Conservation (phyloP, 306 rosid genomes). For the Sesbania bispinosa region DNA sequence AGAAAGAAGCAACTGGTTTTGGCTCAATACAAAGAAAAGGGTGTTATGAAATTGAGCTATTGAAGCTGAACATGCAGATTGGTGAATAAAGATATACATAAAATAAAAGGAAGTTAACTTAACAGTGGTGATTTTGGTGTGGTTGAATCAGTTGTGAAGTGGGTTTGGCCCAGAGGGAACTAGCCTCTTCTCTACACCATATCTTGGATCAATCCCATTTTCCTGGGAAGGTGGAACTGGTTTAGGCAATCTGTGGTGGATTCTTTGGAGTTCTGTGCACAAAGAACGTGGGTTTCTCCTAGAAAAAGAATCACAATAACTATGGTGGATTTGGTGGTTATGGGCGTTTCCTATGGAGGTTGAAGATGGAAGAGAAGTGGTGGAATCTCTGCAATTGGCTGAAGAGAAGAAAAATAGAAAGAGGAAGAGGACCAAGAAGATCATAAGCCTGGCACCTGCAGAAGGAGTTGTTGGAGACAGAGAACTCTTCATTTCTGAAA, state of each 20-base stretch:
- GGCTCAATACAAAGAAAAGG: not conserved
- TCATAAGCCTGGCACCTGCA: not conserved
- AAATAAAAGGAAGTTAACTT: constrained; percentile 1
- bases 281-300: constrained; percentile 55
- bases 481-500: constrained; percentile 52
- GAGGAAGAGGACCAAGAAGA: constrained; percentile 21
- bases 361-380: not conserved
- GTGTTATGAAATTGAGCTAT: not conserved
- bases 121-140: not conserved
- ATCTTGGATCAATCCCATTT: constrained; percentile 61
- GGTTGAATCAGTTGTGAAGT: constrained; percentile 67
- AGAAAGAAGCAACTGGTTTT: constrained; percentile 2
- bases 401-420: constrained; percentile 21
- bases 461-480: constrained; percentile 38
- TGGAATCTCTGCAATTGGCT: constrained; percentile 5
- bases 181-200: constrained; percentile 74
- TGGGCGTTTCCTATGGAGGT: constrained; percentile 25
- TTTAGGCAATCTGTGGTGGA: constrained; percentile 17
- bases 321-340: constrained; percentile 6
- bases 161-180: constrained; percentile 99
- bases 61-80: not conserved
- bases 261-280: constrained; percentile 53
- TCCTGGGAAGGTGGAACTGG: constrained; percentile 18
- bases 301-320: constrained; percentile 54
- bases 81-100: constrained; percentile 1